phyloP scores from a whole-genome alignment of 306 rosid species.

The Senna siamea region DNA sequence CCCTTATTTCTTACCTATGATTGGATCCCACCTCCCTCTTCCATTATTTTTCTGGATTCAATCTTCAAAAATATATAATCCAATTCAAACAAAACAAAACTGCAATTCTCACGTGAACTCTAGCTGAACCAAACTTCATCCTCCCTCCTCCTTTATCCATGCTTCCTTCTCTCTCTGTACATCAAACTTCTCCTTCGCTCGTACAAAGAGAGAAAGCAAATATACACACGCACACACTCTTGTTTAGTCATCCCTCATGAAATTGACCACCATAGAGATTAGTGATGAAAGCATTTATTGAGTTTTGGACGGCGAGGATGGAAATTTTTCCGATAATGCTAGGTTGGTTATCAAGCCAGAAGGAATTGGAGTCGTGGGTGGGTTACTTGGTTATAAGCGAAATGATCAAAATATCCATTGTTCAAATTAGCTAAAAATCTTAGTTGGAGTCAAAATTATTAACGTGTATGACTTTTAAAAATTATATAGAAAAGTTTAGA shows the following conservation, averaged over 20 bases:
- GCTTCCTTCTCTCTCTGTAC: slow-evolving; percentile 32
- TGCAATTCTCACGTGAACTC: slow-evolving; percentile 90
- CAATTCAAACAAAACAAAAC: slow-evolving; percentile 1
- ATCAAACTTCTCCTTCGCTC: slow-evolving; percentile 40
- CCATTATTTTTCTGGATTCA: slow-evolving; percentile 95
- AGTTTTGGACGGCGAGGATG: too few relatives aligned
- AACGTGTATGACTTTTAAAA: too few relatives aligned
- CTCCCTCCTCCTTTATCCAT: slow-evolving; percentile 36
- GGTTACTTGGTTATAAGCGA: too few relatives aligned
- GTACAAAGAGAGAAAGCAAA: slow-evolving; percentile 35
- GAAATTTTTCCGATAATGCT: too few relatives aligned
- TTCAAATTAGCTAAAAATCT: too few relatives aligned
- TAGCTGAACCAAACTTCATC: slow-evolving; percentile 73
- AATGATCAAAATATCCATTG: too few relatives aligned
- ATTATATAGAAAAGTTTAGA: too few relatives aligned
- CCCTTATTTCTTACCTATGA: slow-evolving; percentile 76
- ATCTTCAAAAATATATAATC: slow-evolving; percentile 54
- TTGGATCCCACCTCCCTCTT: slow-evolving; percentile 81
- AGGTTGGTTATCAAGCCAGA: too few relatives aligned
- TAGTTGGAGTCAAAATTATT: too few relatives aligned
- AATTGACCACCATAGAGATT: slow-evolving; percentile 45
- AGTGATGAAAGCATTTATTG: too few relatives aligned
- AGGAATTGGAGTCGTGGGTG: too few relatives aligned
- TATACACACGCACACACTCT: slow-evolving; percentile 13
- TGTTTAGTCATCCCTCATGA: too few relatives aligned